A percentile compares a stretch with the other conserved stretches of the same genome.
phyloP scores from a whole-genome alignment of 2,329 filamentous ascomycete species.

The Sclerotinia glacialis region DNA sequence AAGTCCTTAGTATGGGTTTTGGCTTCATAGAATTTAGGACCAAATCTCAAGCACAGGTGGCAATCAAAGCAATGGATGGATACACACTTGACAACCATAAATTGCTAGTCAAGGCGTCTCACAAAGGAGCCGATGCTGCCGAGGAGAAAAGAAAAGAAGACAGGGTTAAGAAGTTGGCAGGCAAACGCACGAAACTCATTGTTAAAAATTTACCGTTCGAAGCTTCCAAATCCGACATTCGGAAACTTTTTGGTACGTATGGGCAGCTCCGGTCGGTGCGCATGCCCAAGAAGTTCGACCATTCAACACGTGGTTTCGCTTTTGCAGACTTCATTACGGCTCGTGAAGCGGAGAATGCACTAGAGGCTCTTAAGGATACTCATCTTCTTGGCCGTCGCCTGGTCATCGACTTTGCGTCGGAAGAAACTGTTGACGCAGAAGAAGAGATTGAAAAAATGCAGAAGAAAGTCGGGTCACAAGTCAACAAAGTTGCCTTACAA shows the following conservation, averaged over 20 bases:
- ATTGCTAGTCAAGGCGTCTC: slow-evolving; percentile 79
- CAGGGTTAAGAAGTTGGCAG: slow-evolving; percentile 73
- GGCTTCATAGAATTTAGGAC: slow-evolving; percentile 88
- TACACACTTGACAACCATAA: slow-evolving; percentile 83
- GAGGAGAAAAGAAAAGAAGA: slow-evolving; percentile 84
- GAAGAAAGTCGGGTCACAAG: slow-evolving; percentile 87
- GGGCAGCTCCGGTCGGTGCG: slow-evolving; percentile 90
- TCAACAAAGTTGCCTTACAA: slow-evolving; percentile 86
- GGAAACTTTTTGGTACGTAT: slow-evolving; percentile 81
- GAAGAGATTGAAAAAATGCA: slow-evolving; percentile 97
- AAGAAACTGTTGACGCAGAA: slow-evolving; percentile 86
- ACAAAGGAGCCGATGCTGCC: slow-evolving; percentile 82
- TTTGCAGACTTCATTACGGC: slow-evolving; percentile 95
- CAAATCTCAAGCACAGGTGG: slow-evolving; percentile 74
- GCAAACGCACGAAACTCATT: slow-evolving; percentile 83
- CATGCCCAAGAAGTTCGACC: slow-evolving; percentile 92
- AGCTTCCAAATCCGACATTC: slow-evolving; percentile 87
- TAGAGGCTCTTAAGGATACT: slow-evolving; percentile 87
- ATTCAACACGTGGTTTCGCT: slow-evolving; percentile 84
- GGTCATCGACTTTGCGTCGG: slow-evolving; percentile 87
- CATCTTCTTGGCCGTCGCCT: slow-evolving; percentile 87
- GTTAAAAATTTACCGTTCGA: slow-evolving; percentile 99
- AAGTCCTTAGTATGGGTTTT: slow-evolving; percentile 94
- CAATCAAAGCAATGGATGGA: slow-evolving; percentile 82
- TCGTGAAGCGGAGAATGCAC: slow-evolving; percentile 84